phyloP scores from a whole-genome alignment of 495 filamentous ascomycete genomes.

The Penicillium bialowiezense region DNA sequence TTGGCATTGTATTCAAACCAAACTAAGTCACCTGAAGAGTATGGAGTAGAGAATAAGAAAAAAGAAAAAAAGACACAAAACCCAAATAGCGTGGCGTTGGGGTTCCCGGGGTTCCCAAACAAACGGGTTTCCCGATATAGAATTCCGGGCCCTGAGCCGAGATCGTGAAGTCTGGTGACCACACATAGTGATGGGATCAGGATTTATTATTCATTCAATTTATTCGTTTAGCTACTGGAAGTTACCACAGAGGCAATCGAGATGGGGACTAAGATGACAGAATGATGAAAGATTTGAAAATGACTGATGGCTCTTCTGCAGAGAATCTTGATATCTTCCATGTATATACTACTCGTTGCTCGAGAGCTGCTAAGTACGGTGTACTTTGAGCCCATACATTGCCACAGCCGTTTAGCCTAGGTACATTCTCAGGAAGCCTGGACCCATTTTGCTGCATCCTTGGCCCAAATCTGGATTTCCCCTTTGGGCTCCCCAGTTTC shows the following conservation, averaged over 20 bases:
- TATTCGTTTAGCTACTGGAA: too few relatives aligned
- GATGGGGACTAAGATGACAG: neutral
- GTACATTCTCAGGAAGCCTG: constrained; percentile 6
- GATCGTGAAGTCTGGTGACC: constrained; percentile 5
- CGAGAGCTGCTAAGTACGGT: too few relatives aligned
- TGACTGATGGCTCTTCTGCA: neutral
- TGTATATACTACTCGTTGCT: neutral
- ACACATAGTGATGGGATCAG: too few relatives aligned
- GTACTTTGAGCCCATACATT: neutral
- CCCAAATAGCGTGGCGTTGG: neutral
- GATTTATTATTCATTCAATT: too few relatives aligned
- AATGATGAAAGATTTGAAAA: neutral
- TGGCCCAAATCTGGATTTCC: constrained; percentile 7
- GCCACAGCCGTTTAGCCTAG: constrained; percentile 5
- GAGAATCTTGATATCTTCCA: neutral
- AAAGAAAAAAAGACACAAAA: neutral
- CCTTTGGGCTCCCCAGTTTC: neutral
- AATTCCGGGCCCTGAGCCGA: constrained; percentile 4
- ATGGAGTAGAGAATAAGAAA: too few relatives aligned
- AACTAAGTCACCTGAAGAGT: neutral
- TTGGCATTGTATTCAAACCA: neutral
- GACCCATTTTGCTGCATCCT: neutral
- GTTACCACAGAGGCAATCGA: neutral
- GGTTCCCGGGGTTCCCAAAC: constrained; percentile 1
- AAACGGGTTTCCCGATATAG: constrained; percentile 5